Conservation (phyloP, 257 asterid genomes). For the Anisodus tanguticus region DNA sequence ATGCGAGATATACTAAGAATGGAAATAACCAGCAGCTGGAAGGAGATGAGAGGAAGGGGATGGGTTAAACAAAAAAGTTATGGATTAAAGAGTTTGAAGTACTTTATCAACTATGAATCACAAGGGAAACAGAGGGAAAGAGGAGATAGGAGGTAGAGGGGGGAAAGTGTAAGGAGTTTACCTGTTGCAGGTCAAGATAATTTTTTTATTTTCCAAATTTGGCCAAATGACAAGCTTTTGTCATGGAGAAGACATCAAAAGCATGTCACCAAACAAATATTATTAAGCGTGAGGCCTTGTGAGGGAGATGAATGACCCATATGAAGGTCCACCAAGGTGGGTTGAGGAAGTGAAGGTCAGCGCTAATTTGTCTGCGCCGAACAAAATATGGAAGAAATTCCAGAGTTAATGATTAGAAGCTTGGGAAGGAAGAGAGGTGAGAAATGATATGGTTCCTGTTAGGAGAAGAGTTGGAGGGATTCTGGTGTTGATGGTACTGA, state of each 20-base stretch:
- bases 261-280: background rate
- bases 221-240: background rate
- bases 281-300: background rate
- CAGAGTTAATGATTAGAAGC: background rate
- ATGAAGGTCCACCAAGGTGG: background rate
- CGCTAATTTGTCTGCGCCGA: background rate
- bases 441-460: background rate
- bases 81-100: slow-evolving; percentile 3
- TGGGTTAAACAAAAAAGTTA: background rate
- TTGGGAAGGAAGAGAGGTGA: background rate
- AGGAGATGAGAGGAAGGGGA: slow-evolving; percentile 5
- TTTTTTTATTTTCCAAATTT: background rate
- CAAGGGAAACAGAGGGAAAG: background rate
- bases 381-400: slow-evolving; percentile 6
- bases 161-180: too few relatives aligned
- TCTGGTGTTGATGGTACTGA: background rate
- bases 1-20: background rate
- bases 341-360: background rate
- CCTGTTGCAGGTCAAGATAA: background rate
- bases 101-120: background rate
- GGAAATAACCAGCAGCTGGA: background rate
- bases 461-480: background rate
- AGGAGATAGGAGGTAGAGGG: background rate
- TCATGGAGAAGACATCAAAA: background rate
- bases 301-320: slow-evolving; percentile 12